A percentile compares a stretch with the other conserved stretches of the same genome.
These are phyloP conservation scores for Saccharomycopsis fermentans DNA, from an alignment of 805 yeast genomes.

Conservation along the genomic window DNA sequence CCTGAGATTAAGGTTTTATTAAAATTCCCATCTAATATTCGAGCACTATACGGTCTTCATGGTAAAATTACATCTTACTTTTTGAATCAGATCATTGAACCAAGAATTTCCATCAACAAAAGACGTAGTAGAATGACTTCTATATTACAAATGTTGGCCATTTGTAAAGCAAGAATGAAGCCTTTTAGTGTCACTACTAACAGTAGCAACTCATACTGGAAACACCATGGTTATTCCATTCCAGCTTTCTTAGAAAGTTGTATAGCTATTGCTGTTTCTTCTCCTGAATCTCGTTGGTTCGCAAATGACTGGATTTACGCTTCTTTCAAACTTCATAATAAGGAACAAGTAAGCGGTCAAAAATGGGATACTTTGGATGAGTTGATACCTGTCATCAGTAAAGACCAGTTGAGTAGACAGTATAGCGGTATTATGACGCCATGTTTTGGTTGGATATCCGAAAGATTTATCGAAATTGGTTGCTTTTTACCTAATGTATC, in stretches of 20 bases:
- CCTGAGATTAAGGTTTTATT: slow-evolving; percentile 33
- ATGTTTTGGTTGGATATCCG: slow-evolving; percentile 87
- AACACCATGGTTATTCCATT: slow-evolving; percentile 24
- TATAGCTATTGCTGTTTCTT: slow-evolving; percentile 56
- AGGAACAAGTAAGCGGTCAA: slow-evolving; percentile 19
- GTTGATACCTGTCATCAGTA: slow-evolving; percentile 29
- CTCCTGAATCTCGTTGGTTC: slow-evolving; percentile 72
- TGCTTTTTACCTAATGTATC: slow-evolving; percentile 74
- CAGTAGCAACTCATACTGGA: neutral
- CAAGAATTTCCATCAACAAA: slow-evolving; percentile 43
- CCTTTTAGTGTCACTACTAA: slow-evolving; percentile 34
- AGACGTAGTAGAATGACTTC: slow-evolving; percentile 63
- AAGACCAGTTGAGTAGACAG: slow-evolving; percentile 24
- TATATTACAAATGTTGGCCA: slow-evolving; percentile 52
- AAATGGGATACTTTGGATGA: slow-evolving; percentile 26
- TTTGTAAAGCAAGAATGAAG: slow-evolving; percentile 59
- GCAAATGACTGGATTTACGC: slow-evolving; percentile 63
- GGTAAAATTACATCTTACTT: slow-evolving; percentile 55
- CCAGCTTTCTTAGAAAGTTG: slow-evolving; percentile 86
- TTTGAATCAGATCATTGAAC: slow-evolving; percentile 53
- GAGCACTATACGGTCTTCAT: slow-evolving; percentile 57
- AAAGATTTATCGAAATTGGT: slow-evolving; percentile 65
- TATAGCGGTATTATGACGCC: slow-evolving; percentile 46
- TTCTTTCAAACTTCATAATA: slow-evolving; percentile 26
- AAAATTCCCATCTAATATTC: slow-evolving; percentile 60